These are phyloP conservation scores for Tolypocladium paradoxum DNA, from an alignment of 2,329 filamentous ascomycete species.

Conservation along the genomic window DNA sequence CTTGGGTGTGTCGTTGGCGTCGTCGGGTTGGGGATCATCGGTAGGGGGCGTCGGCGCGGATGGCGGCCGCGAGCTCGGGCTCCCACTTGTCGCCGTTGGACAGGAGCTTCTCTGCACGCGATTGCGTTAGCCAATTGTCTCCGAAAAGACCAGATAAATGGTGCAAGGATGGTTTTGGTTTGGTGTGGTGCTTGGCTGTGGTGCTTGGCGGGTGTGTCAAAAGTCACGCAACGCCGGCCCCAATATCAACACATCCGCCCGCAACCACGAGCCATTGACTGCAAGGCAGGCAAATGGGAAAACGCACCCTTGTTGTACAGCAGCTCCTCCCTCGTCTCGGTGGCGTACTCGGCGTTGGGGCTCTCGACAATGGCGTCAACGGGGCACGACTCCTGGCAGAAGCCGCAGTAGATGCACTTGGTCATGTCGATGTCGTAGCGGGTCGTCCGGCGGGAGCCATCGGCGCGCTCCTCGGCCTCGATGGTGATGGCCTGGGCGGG, in stretches of 20 bases:
- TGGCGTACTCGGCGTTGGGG: slow-evolving; percentile 52
- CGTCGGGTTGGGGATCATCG: slow-evolving; percentile 39
- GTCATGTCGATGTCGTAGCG: slow-evolving; percentile 99
- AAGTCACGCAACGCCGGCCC: background rate
- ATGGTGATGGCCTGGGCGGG: slow-evolving; percentile 98
- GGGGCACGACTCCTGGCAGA: slow-evolving; percentile 97
- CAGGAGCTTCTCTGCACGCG: slow-evolving; percentile 60
- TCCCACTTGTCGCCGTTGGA: slow-evolving; percentile 95
- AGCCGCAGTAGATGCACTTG: slow-evolving; percentile 99
- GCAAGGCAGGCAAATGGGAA: background rate
- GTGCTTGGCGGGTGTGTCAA: too few relatives aligned
- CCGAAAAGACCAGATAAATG: background rate
- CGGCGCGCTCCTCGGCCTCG: slow-evolving; percentile 94
- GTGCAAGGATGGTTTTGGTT: background rate
- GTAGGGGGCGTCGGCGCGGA: slow-evolving; percentile 88
- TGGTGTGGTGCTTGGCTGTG: background rate
- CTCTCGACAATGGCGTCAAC: slow-evolving; percentile 78
- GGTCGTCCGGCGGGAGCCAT: slow-evolving; percentile 89
- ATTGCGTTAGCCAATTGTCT: slow-evolving; percentile 9
- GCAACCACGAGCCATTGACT: background rate
- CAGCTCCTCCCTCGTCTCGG: slow-evolving; percentile 74
- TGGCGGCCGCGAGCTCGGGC: slow-evolving; percentile 84
- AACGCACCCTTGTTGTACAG: slow-evolving; percentile 79
- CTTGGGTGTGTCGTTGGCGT: background rate
- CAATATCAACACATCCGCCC: background rate